These are phyloP conservation scores for Gracilaria gracilis DNA, from an alignment of 23 red algal genomes.

Conservation along the genomic window DNA sequence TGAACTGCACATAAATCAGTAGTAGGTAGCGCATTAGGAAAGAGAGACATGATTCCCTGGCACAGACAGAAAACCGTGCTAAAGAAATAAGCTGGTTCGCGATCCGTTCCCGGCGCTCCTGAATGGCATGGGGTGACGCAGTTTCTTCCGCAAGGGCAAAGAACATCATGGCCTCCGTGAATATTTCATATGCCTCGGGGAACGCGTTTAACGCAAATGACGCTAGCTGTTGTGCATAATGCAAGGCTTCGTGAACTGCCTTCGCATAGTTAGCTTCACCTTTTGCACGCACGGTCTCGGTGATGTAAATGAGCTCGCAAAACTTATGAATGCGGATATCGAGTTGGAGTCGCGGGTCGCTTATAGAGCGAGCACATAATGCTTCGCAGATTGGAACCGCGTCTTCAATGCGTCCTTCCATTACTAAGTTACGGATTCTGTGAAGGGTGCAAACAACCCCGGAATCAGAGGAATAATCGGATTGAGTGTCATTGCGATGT, in stretches of 20 bases:
- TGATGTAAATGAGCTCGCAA: conserved; percentile 43
- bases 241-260: conserved; percentile 23
- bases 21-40: conserved; percentile 63
- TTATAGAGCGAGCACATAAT: conserved; percentile 17
- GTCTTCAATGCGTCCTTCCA: conserved; percentile 42
- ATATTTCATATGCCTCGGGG: conserved; percentile 58
- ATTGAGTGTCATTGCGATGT: neutral
- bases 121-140: conserved; percentile 32
- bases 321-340: conserved; percentile 66
- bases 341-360: conserved; percentile 52
- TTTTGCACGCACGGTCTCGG: conserved; percentile 28
- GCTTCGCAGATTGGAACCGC: conserved; percentile 36
- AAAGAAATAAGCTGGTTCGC: conserved; percentile 51
- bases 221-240: conserved; percentile 59
- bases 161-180: conserved; percentile 62
- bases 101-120: conserved; percentile 22
- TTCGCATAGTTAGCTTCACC: conserved; percentile 32
- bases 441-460: conserved; percentile 39
- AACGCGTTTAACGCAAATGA: conserved; percentile 63
- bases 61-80: conserved; percentile 29
- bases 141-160: conserved; percentile 33
- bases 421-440: conserved; percentile 51
- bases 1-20: conserved; percentile 65
- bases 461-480: conserved; percentile 26
- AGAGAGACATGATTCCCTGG: conserved; percentile 52